Percentiles rank a stretch among this genome's conserved stretches.
phyloP scores from a whole-genome alignment of 208 protist genomes.

The Crithidia thermophila region DNA sequence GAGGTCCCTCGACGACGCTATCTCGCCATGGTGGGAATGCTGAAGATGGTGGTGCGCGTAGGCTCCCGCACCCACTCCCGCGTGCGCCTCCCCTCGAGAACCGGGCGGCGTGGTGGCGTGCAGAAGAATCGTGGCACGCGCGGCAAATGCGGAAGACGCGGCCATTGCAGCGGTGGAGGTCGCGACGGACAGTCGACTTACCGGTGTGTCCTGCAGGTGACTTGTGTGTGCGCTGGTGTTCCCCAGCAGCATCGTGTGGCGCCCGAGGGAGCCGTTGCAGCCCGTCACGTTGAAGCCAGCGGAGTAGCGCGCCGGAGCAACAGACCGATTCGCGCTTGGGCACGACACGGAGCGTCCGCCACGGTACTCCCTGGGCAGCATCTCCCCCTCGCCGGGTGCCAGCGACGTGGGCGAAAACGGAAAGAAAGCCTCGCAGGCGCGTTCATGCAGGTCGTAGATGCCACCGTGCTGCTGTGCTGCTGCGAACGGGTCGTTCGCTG shows the following conservation, averaged over 20 bases:
- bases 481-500: no score
- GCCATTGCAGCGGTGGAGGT: background rate
- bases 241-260: conserved; percentile 14
- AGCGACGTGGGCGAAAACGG: conserved; percentile 13
- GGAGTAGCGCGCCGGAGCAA: conserved; percentile 37
- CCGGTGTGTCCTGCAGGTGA: background rate
- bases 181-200: background rate
- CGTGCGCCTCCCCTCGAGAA: background rate
- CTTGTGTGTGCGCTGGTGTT: background rate
- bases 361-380: no score
- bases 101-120: background rate
- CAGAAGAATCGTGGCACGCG: conserved; percentile 4
- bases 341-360: conserved; percentile 18
- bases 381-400: background rate
- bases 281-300: conserved; percentile 3
- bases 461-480: background rate
- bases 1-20: no score
- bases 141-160: background rate
- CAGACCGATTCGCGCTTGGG: conserved; percentile 25
- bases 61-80: background rate
- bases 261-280: background rate
- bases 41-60: background rate
- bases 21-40: no score
- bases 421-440: background rate
- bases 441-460: background rate